Percentiles rank a stretch among this genome's conserved stretches.
These are phyloP conservation scores for Aphanomyces euteiches DNA, from an alignment of 352 stramenopile genomes.

Conservation along the genomic window DNA sequence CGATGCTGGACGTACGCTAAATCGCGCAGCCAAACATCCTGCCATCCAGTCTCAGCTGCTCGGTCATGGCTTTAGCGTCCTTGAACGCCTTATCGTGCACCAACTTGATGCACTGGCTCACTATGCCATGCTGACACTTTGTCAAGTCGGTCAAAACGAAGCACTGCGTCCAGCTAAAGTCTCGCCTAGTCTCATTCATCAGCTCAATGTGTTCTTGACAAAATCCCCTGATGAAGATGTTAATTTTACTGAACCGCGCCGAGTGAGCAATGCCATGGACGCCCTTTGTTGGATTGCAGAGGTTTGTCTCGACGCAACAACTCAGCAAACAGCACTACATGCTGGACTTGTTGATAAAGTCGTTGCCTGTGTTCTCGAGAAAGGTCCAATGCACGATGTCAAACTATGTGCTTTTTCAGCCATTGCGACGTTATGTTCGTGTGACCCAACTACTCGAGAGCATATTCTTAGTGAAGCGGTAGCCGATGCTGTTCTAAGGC, in stretches of 20 bases:
- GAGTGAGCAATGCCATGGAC: conserved; percentile 11
- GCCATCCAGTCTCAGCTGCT: conserved; percentile 15
- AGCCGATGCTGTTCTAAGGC: conserved; percentile 8
- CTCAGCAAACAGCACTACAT: conserved; percentile 12
- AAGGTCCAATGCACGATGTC: neutral
- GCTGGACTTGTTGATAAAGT: conserved; percentile 21
- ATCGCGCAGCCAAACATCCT: conserved; percentile 10
- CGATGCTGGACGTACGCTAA: conserved; percentile 18
- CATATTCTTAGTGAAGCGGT: conserved; percentile 17
- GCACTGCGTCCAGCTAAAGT: conserved; percentile 1
- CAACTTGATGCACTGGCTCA: conserved; percentile 10
- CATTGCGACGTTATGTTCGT: conserved; percentile 18
- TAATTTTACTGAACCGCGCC: neutral
- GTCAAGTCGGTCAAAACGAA: conserved; percentile 16
- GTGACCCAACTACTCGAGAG: conserved; percentile 17
- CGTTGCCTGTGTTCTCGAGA: neutral
- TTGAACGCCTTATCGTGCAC: conserved; percentile 5
- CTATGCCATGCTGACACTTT: conserved; percentile 22
- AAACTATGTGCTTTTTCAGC: conserved; percentile 23
- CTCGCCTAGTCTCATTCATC: neutral
- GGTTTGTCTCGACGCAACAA: conserved; percentile 14
- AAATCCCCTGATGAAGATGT: neutral
- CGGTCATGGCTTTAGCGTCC: neutral
- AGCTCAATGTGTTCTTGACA: neutral
- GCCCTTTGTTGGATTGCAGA: conserved; percentile 15